Percentiles rank a stretch among this genome's conserved stretches.
These are phyloP conservation scores for Maudiozyma barnettii DNA, from an alignment of 805 yeast species.

Conservation along the genomic window DNA sequence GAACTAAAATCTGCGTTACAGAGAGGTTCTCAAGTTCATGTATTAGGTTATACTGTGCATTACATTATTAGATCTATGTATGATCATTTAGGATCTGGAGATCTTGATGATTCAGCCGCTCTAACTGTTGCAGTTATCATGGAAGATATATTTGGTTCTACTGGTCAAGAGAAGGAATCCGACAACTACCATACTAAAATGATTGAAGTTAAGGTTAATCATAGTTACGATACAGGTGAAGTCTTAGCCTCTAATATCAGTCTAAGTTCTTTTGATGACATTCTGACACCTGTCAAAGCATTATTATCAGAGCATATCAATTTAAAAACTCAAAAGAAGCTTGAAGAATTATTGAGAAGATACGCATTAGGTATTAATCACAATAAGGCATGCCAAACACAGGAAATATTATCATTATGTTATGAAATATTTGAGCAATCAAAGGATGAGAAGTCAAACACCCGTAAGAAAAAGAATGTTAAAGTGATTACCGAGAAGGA, in stretches of 20 bases:
- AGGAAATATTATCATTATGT: slow-evolving; percentile 58
- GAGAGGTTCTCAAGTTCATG: slow-evolving; percentile 89
- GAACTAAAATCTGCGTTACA: slow-evolving; percentile 73
- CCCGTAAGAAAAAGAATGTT: slow-evolving; percentile 11
- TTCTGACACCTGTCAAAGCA: slow-evolving; percentile 62
- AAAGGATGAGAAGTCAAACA: slow-evolving; percentile 15
- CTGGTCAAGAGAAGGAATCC: slow-evolving; percentile 90
- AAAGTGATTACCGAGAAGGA: slow-evolving; percentile 35
- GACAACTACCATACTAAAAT: slow-evolving; percentile 80
- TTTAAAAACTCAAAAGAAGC: slow-evolving; percentile 57
- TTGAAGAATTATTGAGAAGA: slow-evolving; percentile 71
- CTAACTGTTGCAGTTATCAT: slow-evolving; percentile 62
- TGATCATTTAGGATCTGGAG: slow-evolving; percentile 48
- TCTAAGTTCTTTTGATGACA: slow-evolving; percentile 43
- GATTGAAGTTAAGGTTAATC: slow-evolving; percentile 84
- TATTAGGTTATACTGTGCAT: slow-evolving; percentile 82
- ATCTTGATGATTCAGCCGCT: slow-evolving; percentile 56
- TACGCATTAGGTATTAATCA: slow-evolving; percentile 69
- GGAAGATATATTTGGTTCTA: slow-evolving; percentile 88
- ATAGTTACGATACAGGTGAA: slow-evolving; percentile 83
- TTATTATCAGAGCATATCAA: slow-evolving; percentile 56
- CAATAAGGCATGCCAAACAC: slow-evolving; percentile 49
- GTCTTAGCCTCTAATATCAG: slow-evolving; percentile 56
- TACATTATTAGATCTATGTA: slow-evolving; percentile 49
- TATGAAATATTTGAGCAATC: slow-evolving; percentile 61